Conservation (phyloP, 305 asterid genomes). For the Fraxinus angustifolia region DNA sequence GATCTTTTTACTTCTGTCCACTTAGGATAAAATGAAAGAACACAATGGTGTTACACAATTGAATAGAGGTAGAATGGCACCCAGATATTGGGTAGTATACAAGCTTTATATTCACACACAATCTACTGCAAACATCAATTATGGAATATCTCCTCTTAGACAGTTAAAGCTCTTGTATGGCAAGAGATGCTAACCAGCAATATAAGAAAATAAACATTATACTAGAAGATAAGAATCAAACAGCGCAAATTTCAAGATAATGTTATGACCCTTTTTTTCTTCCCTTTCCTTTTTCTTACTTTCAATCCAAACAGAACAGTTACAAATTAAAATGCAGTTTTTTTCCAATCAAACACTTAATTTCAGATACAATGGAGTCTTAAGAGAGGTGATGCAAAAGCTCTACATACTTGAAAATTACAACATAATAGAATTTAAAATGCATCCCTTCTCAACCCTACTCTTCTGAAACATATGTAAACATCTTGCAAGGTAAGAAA, state of each 20-base stretch:
- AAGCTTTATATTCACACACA: not conserved
- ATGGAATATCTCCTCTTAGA: not conserved
- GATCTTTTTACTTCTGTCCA: not conserved
- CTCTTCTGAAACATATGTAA: constrained; percentile 2
- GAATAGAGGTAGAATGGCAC: not conserved
- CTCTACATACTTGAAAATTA: not conserved
- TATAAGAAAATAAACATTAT: not conserved
- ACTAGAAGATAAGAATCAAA: constrained; percentile 16
- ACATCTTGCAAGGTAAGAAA: not conserved
- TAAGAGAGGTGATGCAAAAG: constrained; percentile 3
- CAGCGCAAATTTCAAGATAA: not conserved
- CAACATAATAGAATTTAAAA: not conserved
- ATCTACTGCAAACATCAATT: not conserved
- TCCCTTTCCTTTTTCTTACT: constrained; percentile 1
- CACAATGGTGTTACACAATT: not conserved
- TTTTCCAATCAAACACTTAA: not conserved
- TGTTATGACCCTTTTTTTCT: not conserved
- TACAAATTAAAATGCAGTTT: not conserved
- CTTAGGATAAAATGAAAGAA: not conserved
- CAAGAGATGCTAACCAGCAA: constrained; percentile 9
- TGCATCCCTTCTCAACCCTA: not conserved
- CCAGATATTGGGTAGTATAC: not conserved
- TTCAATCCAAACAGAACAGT: not conserved
- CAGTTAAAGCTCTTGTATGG: constrained; percentile 6
- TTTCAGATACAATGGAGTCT: not conserved